Percentiles rank a stretch among this genome's conserved stretches.
These are phyloP conservation scores for Cryptosporidium sp. DNA, from an alignment of 169 alveolate genomes.

Conservation along the genomic window DNA sequence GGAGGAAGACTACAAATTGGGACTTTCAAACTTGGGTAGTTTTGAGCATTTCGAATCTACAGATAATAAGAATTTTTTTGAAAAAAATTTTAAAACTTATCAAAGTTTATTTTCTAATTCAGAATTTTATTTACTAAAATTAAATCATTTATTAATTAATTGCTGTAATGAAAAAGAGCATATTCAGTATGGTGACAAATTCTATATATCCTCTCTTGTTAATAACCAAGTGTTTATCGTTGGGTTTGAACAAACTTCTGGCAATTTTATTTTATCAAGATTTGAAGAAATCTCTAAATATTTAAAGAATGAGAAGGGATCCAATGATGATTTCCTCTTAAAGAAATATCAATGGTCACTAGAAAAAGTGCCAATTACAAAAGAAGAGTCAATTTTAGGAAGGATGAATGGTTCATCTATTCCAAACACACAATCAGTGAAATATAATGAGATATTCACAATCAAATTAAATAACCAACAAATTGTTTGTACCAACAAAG, in stretches of 20 bases:
- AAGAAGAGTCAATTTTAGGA: constrained; percentile 5
- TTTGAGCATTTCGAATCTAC: not conserved
- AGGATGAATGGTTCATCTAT: not conserved
- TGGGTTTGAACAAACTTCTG: constrained; percentile 20
- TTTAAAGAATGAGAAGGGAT: not conserved
- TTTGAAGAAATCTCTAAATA: constrained; percentile 8
- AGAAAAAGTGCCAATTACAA: constrained; percentile 23
- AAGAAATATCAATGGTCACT: constrained; percentile 34
- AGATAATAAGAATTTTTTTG: not conserved
- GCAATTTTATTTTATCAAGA: not conserved
- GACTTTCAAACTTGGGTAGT: constrained; percentile 16
- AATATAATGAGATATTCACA: constrained; percentile 23
- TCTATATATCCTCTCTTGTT: constrained; percentile 6
- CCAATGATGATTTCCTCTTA: not conserved
- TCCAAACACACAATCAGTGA: constrained; percentile 53
- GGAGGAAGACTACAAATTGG: not conserved
- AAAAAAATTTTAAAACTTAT: not conserved
- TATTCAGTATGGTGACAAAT: constrained; percentile 40
- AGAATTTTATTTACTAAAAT: constrained; percentile 28
- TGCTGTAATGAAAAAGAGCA: not conserved
- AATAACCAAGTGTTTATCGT: constrained; percentile 6
- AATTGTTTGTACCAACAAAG: not conserved
- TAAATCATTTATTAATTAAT: not conserved
- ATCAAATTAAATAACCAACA: constrained; percentile 4
- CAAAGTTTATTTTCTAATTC: not conserved